A percentile compares a stretch with the other conserved stretches of the same genome.
Evolutionary conservation across 257 asterid species (phyloP).

Genomic region (Salvia splendens): DNA sequence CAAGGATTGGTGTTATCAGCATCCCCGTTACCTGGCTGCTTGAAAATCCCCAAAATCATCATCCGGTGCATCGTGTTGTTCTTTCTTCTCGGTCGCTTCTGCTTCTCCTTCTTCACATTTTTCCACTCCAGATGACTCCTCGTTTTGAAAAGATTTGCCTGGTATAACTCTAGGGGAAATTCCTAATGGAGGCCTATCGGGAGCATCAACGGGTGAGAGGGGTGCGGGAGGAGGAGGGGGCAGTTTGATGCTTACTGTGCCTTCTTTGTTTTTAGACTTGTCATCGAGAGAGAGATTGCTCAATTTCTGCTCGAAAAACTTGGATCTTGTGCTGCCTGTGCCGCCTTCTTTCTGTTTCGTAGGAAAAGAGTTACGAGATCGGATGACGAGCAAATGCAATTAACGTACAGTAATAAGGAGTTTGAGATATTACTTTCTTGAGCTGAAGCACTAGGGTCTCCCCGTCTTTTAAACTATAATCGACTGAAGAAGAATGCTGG

Average conservation of each 20-base stretch:
- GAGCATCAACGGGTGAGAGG: conserved; percentile 57
- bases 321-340: conserved; percentile 47
- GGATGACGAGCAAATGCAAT: conserved; percentile 22
- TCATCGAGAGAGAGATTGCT: conserved; percentile 70
- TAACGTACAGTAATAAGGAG: not conserved
- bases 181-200: conserved; percentile 44
- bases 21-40: conserved; percentile 63
- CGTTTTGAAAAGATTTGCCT: conserved; percentile 37
- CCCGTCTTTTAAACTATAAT: conserved; percentile 96
- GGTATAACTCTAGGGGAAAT: conserved; percentile 43
- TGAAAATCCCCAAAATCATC: conserved; percentile 99
- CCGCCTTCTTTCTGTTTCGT: conserved; percentile 58
- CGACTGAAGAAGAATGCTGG: conserved; percentile 78
- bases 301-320: conserved; percentile 84
- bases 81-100: conserved; percentile 38
- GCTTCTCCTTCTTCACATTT: conserved; percentile 32
- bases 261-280: conserved; percentile 49
- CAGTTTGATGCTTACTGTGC: conserved; percentile 50
- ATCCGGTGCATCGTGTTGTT: conserved; percentile 50
- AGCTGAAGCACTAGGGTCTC: conserved; percentile 87
- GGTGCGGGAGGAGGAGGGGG: conserved; percentile 79
- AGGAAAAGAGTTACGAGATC: conserved; percentile 3
- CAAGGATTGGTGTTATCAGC: not conserved
- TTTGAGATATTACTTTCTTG: conserved; percentile 55
- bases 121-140: conserved; percentile 32